Conservation (phyloP, 257 asterid species). For the Fraxinus americana region DNA sequence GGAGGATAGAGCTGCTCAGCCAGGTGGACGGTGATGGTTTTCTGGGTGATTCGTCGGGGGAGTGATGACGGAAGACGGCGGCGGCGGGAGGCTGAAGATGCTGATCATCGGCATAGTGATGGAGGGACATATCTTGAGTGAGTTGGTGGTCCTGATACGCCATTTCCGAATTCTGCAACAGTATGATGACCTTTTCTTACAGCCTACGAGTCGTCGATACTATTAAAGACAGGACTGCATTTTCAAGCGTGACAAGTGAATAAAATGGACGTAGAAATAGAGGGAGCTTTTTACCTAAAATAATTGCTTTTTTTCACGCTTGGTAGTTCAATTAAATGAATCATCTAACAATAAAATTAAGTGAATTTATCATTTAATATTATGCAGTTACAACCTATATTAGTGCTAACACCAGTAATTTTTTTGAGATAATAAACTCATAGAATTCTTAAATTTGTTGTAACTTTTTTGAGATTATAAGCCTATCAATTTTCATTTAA, state of each 20-base stretch:
- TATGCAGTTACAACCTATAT: too few relatives aligned
- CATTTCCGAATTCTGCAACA: neutral
- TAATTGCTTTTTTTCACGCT: too few relatives aligned
- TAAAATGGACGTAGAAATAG: neutral
- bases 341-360: too few relatives aligned
- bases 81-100: neutral
- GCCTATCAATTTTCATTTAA: too few relatives aligned
- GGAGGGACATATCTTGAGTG: neutral
- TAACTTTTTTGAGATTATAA: too few relatives aligned
- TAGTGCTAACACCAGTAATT: too few relatives aligned
- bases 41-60: neutral
- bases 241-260: neutral
- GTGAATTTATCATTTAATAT: too few relatives aligned
- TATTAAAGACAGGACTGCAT: neutral
- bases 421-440: too few relatives aligned
- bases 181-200: neutral
- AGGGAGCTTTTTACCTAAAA: neutral
- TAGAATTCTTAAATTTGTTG: too few relatives aligned
- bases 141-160: slow-evolving; percentile 1
- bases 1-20: slow-evolving; percentile 2
- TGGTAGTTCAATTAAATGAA: too few relatives aligned
- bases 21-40: slow-evolving; percentile 3
- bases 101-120: neutral
- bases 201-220: neutral
- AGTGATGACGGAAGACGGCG: neutral